Evolutionary conservation across 1,284 basidiomycete genomes (phyloP).

Genomic region (Boletus smithii): DNA sequence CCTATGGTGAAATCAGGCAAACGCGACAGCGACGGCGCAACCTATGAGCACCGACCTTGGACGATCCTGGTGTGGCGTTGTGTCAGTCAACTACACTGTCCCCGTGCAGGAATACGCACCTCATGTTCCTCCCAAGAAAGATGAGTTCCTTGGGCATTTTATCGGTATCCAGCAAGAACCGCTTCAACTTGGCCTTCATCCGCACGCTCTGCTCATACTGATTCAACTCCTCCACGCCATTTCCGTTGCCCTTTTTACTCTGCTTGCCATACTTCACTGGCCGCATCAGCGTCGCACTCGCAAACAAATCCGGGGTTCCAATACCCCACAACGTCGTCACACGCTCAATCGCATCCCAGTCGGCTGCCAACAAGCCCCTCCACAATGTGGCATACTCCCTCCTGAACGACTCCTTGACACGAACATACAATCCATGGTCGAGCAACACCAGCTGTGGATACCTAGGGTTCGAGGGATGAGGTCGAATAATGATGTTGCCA

Average conservation of each 20-base stretch:
- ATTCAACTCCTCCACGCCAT: slow-evolving; percentile 33
- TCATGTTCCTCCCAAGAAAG: slow-evolving; percentile 81
- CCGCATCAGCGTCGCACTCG: slow-evolving; percentile 66
- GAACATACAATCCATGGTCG: slow-evolving; percentile 86
- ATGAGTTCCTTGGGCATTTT: slow-evolving; percentile 74
- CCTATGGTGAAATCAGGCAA: slow-evolving; percentile 33
- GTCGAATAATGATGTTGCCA: slow-evolving; percentile 82
- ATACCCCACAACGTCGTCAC: slow-evolving; percentile 78
- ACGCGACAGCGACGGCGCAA: not conserved
- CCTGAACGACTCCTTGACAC: slow-evolving; percentile 60
- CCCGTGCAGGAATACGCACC: slow-evolving; percentile 32
- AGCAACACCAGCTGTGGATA: slow-evolving; percentile 82
- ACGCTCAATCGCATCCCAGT: slow-evolving; percentile 59
- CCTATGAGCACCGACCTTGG: slow-evolving; percentile 44
- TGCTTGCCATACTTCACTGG: slow-evolving; percentile 45
- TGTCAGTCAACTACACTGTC: not conserved
- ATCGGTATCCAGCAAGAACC: slow-evolving; percentile 64
- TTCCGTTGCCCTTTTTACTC: slow-evolving; percentile 18
- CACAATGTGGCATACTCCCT: slow-evolving; percentile 77
- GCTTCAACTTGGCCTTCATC: slow-evolving; percentile 63
- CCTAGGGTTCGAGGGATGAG: slow-evolving; percentile 52
- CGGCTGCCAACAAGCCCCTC: slow-evolving; percentile 71
- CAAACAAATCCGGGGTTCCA: slow-evolving; percentile 74
- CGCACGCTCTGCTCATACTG: slow-evolving; percentile 62
- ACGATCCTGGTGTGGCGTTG: slow-evolving; percentile 45